phyloP scores from a whole-genome alignment of 2,329 filamentous ascomycete species.

The Fusarium annulatum region DNA sequence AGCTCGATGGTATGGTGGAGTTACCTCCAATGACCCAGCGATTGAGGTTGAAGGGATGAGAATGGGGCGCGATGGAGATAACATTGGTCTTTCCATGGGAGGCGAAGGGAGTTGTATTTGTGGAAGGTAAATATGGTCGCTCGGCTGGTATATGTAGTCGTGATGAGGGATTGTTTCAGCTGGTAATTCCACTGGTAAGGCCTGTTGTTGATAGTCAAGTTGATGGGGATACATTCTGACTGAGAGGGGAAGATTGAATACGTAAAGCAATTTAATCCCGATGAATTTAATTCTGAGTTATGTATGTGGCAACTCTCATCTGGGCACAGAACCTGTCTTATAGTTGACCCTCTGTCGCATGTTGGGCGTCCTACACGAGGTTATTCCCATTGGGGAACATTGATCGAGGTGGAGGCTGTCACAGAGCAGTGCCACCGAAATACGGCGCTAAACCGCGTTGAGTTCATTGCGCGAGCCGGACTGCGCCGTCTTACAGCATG shows the following conservation, averaged over 20 bases:
- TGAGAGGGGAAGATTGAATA: too few species aligned
- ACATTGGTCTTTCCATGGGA: too few species aligned
- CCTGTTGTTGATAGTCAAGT: neutral
- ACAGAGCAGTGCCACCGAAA: neutral
- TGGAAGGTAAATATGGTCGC: neutral
- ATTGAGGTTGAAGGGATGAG: conserved; percentile 14
- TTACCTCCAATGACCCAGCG: neutral
- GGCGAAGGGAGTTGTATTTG: too few species aligned
- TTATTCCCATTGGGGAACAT: conserved; percentile 17
- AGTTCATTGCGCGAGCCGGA: conserved; percentile 20
- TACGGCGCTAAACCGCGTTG: neutral
- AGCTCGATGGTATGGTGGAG: conserved; percentile 14
- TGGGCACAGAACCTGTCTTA: neutral
- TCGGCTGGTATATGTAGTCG: neutral
- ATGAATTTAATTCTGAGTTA: neutral
- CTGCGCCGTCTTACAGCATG: neutral
- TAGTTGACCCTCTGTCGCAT: neutral
- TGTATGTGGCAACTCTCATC: neutral
- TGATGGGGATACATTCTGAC: neutral
- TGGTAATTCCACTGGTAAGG: neutral
- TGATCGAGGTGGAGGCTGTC: conserved; percentile 15
- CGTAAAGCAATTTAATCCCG: too few species aligned
- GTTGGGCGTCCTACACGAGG: neutral
- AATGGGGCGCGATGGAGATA: neutral
- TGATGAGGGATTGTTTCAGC: neutral